These are phyloP conservation scores for Calycina herbarum DNA, from an alignment of 2,329 filamentous ascomycete genomes.

Conservation along the genomic window DNA sequence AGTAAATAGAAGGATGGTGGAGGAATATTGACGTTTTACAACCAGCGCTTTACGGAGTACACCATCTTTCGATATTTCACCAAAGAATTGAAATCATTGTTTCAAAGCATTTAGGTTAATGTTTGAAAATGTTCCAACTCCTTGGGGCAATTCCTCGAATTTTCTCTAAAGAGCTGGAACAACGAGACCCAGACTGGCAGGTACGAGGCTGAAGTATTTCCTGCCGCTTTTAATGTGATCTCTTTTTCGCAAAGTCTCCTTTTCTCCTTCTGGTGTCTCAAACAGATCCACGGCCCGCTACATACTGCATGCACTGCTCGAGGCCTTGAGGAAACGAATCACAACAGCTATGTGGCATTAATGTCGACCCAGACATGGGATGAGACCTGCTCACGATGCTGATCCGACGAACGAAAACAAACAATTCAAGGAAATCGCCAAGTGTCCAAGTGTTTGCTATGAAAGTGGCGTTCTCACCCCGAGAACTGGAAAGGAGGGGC, in stretches of 20 bases:
- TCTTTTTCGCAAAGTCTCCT: neutral
- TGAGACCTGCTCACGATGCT: neutral
- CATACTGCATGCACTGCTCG: neutral
- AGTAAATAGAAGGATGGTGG: too few species aligned
- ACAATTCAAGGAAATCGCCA: neutral
- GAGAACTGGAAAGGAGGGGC: neutral
- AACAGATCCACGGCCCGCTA: neutral
- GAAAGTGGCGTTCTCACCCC: neutral
- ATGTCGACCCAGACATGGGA: neutral
- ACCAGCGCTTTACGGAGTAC: too few species aligned
- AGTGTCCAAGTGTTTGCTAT: neutral
- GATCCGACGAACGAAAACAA: constrained; percentile 1
- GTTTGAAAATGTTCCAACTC: too few species aligned
- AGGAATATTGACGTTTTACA: too few species aligned
- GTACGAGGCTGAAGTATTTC: too few species aligned
- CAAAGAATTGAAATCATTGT: too few species aligned
- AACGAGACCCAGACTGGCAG: too few species aligned
- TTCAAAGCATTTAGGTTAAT: too few species aligned
- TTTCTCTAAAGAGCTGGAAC: too few species aligned
- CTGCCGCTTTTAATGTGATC: too few species aligned
- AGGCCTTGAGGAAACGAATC: neutral
- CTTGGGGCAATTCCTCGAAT: too few species aligned
- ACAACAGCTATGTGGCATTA: neutral
- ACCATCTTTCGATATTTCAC: too few species aligned
- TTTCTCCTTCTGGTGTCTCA: neutral